Conservation (phyloP, 805 yeast species). For the Vanderwaltozyma verrucispora region DNA sequence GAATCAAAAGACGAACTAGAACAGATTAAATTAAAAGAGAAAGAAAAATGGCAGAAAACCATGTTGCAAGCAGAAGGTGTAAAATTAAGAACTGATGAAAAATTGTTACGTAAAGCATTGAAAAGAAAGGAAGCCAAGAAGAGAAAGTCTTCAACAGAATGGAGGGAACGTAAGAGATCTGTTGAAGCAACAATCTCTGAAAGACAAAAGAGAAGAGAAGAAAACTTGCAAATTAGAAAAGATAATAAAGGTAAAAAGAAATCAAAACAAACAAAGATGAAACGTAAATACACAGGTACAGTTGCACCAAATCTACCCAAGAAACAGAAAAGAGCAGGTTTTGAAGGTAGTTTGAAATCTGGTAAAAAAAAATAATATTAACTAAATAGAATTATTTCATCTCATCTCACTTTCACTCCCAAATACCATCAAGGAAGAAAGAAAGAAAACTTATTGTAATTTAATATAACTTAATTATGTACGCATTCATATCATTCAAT, state of each 20-base stretch:
- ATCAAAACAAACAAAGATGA: constrained; percentile 60
- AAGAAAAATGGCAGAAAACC: constrained; percentile 77
- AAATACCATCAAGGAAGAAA: too few species aligned
- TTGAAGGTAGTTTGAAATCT: constrained; percentile 56
- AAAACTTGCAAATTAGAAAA: constrained; percentile 73
- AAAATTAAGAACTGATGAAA: constrained; percentile 84
- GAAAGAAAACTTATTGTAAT: too few species aligned
- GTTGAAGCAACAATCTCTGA: constrained; percentile 68
- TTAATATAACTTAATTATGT: too few species aligned
- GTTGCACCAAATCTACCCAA: constrained; percentile 32
- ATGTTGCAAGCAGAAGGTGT: constrained; percentile 81
- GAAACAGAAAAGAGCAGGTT: constrained; percentile 60
- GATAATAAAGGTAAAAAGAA: constrained; percentile 77
- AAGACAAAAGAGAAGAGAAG: constrained; percentile 81
- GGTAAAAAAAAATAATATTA: constrained; percentile 13
- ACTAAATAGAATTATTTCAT: too few species aligned
- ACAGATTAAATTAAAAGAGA: constrained; percentile 46
- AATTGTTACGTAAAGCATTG: constrained; percentile 71
- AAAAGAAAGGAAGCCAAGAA: constrained; percentile 76
- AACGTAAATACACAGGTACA: constrained; percentile 50
- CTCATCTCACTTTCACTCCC: too few species aligned
- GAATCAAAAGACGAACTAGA: constrained; percentile 53
- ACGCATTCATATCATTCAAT: too few species aligned
- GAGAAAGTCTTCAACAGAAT: constrained; percentile 78
- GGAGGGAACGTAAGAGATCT: constrained; percentile 80